Percentiles rank a stretch among this genome's conserved stretches.
phyloP scores from a whole-genome alignment of 148 eudicot species.

The Chenopodium quinoa region DNA sequence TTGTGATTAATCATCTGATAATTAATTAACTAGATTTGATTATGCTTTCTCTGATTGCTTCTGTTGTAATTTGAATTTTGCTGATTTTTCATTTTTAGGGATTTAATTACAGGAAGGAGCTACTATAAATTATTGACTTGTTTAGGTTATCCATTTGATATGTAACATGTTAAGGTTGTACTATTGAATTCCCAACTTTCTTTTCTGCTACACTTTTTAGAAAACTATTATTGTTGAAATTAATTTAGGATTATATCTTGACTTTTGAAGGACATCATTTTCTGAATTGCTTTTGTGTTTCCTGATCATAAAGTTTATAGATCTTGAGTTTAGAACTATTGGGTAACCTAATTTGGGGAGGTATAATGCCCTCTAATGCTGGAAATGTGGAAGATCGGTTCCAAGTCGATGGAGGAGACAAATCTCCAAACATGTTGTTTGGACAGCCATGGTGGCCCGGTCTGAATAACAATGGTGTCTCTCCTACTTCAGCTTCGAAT shows the following conservation, averaged over 20 bases:
- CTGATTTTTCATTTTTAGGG: too few species aligned
- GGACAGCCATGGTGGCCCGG: conserved; percentile 68
- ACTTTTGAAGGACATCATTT: conserved; percentile 5
- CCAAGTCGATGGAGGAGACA: conserved; percentile 28
- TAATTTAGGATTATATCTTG: conserved; percentile 3
- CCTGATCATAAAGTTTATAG: background rate
- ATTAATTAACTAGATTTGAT: too few species aligned
- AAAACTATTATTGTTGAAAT: conserved; percentile 3
- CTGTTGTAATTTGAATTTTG: too few species aligned
- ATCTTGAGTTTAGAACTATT: conserved; percentile 8
- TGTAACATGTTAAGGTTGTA: background rate
- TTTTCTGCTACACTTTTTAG: background rate
- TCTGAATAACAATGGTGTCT: conserved; percentile 33
- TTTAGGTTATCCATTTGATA: background rate
- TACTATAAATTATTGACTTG: too few species aligned
- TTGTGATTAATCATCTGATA: background rate
- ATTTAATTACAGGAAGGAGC: too few species aligned
- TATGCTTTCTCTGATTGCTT: too few species aligned
- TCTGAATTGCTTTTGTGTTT: background rate
- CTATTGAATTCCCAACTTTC: background rate
- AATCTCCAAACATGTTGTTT: conserved; percentile 24
- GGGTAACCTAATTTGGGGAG: background rate
- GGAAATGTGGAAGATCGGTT: conserved; percentile 30
- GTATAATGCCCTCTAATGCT: conserved; percentile 42
- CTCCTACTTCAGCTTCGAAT: conserved; percentile 14